A percentile compares a stretch with the other conserved stretches of the same genome.
phyloP scores from a whole-genome alignment of 78 protist species.

The Mantamonas sphyraenae region DNA sequence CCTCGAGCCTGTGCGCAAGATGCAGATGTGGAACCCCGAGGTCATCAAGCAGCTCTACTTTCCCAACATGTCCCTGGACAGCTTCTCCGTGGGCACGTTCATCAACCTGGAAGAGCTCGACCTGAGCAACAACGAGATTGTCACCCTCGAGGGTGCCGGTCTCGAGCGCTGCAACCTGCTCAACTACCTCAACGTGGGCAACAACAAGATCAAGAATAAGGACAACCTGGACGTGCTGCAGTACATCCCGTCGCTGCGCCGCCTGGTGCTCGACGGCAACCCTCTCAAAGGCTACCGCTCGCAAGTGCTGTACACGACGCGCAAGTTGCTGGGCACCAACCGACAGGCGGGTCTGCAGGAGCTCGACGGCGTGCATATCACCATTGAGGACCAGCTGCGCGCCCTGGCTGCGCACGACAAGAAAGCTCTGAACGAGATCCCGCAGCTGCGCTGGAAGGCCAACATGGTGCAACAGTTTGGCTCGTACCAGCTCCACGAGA shows the following conservation, averaged over 20 bases:
- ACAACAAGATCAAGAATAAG: neutral
- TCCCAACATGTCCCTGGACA: neutral
- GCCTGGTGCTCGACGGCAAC: neutral
- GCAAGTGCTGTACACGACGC: neutral
- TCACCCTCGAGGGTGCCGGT: neutral
- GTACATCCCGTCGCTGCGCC: neutral
- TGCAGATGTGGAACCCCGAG: neutral
- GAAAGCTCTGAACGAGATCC: too few species aligned
- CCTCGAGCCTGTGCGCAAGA: neutral
- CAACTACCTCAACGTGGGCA: neutral
- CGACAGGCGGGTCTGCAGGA: neutral
- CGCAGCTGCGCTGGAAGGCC: too few species aligned
- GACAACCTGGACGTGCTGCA: neutral
- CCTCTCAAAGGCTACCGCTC: neutral
- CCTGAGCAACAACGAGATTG: neutral
- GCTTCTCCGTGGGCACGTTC: neutral
- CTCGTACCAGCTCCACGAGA: neutral
- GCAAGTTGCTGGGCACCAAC: neutral
- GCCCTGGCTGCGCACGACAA: too few species aligned
- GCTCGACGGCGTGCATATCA: neutral
- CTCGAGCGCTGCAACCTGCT: neutral
- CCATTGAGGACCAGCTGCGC: neutral
- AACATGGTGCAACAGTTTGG: neutral
- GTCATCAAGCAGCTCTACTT: neutral
- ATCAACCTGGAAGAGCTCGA: too few species aligned